Conservation (phyloP, 2,329 filamentous ascomycete genomes). For the Saccharata proteae region DNA sequence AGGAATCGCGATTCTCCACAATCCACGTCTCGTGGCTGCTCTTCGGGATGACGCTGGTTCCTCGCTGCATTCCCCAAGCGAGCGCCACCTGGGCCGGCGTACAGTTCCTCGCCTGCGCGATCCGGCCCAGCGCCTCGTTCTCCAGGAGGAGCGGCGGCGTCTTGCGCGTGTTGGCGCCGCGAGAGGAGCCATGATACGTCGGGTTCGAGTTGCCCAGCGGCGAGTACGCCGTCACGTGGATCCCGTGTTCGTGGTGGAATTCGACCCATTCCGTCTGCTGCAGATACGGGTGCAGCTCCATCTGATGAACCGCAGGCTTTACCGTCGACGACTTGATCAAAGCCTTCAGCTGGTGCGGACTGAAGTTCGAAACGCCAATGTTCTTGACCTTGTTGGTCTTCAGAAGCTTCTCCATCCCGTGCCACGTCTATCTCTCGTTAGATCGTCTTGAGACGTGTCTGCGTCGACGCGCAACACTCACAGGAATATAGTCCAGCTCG, state of each 20-base stretch:
- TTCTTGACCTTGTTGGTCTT: conserved; percentile 50
- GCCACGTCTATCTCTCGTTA: conserved; percentile 51
- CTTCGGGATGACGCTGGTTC: conserved; percentile 34
- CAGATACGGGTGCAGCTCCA: conserved; percentile 66
- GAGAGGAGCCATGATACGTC: conserved; percentile 21
- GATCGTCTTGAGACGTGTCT: too few relatives aligned
- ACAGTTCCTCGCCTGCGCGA: conserved; percentile 30
- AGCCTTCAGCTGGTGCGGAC: conserved; percentile 35
- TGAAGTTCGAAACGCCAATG: conserved; percentile 72
- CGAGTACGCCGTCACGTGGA: conserved; percentile 42
- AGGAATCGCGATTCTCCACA: conserved; percentile 30
- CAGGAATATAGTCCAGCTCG: conserved; percentile 7
- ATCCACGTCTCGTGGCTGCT: conserved; percentile 32
- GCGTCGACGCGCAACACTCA: conserved; percentile 5
- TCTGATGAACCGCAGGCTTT: conserved; percentile 62
- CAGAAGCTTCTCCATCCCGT: conserved; percentile 52
- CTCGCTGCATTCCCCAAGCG: conserved; percentile 37
- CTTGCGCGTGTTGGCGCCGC: conserved; percentile 9
- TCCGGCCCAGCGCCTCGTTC: conserved; percentile 27
- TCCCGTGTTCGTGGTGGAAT: conserved; percentile 38
- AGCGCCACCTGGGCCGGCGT: conserved; percentile 35
- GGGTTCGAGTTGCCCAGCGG: conserved; percentile 37
- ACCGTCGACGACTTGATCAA: conserved; percentile 47
- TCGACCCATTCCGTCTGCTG: conserved; percentile 42
- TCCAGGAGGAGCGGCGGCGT: conserved; percentile 25